A percentile compares a stretch with the other conserved stretches of the same genome.
These are phyloP conservation scores for Prunus armeniaca DNA, from an alignment of 306 rosid species.

Conservation along the genomic window DNA sequence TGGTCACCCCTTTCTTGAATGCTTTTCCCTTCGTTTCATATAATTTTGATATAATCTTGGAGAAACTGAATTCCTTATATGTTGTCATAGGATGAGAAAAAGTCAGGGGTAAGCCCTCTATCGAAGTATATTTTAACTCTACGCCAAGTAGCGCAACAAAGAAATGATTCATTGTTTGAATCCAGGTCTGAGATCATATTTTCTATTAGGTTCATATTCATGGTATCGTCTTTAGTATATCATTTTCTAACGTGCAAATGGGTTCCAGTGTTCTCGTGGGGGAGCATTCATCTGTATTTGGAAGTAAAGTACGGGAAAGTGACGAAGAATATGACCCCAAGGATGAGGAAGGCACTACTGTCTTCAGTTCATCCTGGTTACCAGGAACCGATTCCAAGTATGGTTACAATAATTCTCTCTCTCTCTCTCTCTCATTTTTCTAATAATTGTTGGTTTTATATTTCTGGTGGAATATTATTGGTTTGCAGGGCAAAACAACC, in stretches of 20 bases:
- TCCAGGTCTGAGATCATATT: conserved; percentile 53
- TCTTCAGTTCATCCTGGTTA: conserved; percentile 84
- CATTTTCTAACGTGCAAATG: conserved; percentile 35
- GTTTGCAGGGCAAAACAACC: conserved; percentile 48
- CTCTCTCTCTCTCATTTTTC: not conserved
- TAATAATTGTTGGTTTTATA: not conserved
- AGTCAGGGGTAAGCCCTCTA: conserved; percentile 56
- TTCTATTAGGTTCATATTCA: conserved; percentile 8
- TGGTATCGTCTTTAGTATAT: conserved; percentile 21
- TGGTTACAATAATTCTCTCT: conserved; percentile 16
- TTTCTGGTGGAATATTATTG: not conserved
- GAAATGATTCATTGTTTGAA: conserved; percentile 53
- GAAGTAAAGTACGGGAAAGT: conserved; percentile 50
- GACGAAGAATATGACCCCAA: conserved; percentile 50
- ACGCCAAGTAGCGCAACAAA: conserved; percentile 65
- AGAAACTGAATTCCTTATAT: conserved; percentile 1
- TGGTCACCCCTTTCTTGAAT: not conserved
- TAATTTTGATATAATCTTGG: not conserved
- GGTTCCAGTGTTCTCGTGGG: conserved; percentile 70
- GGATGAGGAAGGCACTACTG: conserved; percentile 52
- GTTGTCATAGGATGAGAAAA: conserved; percentile 63
- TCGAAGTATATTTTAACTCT: conserved; percentile 49
- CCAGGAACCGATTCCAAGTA: conserved; percentile 75
- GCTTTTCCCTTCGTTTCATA: not conserved
- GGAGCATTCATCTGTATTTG: conserved; percentile 59